Evolutionary conservation across 306 rosid species (phyloP).

Genomic region (Canavalia gladiata): DNA sequence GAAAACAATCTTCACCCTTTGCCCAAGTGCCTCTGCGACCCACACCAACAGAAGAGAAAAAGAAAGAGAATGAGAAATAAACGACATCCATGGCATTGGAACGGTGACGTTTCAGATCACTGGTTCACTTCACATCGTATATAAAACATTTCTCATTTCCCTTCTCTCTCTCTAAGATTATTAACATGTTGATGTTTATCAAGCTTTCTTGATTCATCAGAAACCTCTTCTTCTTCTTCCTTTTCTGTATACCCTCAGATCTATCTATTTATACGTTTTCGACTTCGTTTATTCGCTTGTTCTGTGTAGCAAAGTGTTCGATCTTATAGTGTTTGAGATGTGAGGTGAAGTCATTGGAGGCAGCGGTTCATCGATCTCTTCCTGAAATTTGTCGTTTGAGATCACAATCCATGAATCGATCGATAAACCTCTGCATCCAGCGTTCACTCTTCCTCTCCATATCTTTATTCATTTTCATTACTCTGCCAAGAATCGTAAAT

Average conservation of each 20-base stretch:
- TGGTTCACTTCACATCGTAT: neutral
- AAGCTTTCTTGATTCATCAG: neutral
- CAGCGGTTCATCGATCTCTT: constrained; percentile 99
- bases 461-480: neutral
- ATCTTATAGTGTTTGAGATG: neutral
- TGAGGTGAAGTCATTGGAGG: constrained; percentile 81
- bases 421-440: constrained; percentile 99
- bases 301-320: neutral
- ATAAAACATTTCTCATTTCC: neutral
- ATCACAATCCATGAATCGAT: constrained; percentile 80
- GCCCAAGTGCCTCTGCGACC: neutral
- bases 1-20: too few relatives aligned
- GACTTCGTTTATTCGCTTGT: neutral
- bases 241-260: neutral
- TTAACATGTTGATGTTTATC: neutral
- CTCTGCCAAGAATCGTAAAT: too few relatives aligned
- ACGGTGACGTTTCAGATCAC: neutral
- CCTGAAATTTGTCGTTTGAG: constrained; percentile 64
- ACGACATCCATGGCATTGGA: neutral
- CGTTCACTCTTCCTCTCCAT: constrained; percentile 56
- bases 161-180: neutral
- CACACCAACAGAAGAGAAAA: neutral
- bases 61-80: neutral
- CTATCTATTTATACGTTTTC: neutral
- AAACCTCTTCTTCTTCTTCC: too few relatives aligned